Conservation (phyloP, 345 rosid genomes). For the Citrus inodora region DNA sequence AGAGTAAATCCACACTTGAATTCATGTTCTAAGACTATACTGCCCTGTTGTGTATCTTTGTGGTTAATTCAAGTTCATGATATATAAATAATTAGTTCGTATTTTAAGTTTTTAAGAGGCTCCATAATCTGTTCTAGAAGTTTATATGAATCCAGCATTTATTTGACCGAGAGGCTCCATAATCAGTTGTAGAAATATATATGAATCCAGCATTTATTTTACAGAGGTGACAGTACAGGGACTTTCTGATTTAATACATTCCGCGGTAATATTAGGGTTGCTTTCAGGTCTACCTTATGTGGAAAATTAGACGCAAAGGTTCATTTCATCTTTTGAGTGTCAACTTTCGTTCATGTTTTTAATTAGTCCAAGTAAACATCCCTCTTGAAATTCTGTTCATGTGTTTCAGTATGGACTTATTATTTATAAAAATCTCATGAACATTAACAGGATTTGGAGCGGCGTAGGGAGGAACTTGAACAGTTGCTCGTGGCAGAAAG, state of each 20-base stretch:
- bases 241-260: background rate
- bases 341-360: background rate
- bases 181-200: background rate
- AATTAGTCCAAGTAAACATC: background rate
- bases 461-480: constrained; percentile 81
- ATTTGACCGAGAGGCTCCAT: background rate
- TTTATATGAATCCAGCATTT: background rate
- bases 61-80: background rate
- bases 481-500: constrained; percentile 65
- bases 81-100: background rate
- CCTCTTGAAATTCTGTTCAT: background rate
- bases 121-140: no score
- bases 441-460: constrained; percentile 63
- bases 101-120: background rate
- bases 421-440: background rate
- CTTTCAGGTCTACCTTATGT: no score
- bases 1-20: background rate
- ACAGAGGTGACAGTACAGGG: background rate
- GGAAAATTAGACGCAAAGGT: background rate
- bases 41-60: background rate
- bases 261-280: background rate
- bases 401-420: background rate
- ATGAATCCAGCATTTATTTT: background rate
- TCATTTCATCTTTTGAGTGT: background rate
- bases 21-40: background rate